phyloP scores from a whole-genome alignment of 1,284 basidiomycete species.

The Meira miltonrushii region DNA sequence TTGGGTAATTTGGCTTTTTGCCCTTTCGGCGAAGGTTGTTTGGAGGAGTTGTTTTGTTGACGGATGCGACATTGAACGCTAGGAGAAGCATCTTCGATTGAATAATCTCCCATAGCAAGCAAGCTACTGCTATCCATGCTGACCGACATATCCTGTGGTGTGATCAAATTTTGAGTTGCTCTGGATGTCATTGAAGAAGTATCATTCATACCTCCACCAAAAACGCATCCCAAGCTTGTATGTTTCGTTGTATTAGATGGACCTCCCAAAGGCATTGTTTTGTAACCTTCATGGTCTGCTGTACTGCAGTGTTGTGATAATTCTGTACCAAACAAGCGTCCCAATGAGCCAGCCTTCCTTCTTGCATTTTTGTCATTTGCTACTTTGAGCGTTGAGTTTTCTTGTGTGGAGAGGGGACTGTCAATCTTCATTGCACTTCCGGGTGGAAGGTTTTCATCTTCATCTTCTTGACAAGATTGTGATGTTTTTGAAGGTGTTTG shows the following conservation, averaged over 20 bases:
- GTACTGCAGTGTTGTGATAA: slow-evolving; percentile 31
- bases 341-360: slow-evolving; percentile 9
- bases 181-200: too few relatives aligned
- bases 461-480: slow-evolving; percentile 2
- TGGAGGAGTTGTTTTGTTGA: too few relatives aligned
- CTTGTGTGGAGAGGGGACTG: slow-evolving; percentile 2
- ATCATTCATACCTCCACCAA: too few relatives aligned
- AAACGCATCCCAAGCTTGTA: too few relatives aligned
- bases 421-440: slow-evolving; percentile 19
- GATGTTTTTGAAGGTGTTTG: slow-evolving; percentile 1
- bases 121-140: too few relatives aligned
- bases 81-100: too few relatives aligned
- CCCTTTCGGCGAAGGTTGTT: too few relatives aligned
- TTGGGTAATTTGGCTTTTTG: too few relatives aligned
- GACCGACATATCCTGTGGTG: too few relatives aligned
- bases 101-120: too few relatives aligned
- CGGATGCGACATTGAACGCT: too few relatives aligned
- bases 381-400: neutral
- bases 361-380: neutral
- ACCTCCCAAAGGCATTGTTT: slow-evolving; percentile 23
- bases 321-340: slow-evolving; percentile 40
- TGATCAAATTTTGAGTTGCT: too few relatives aligned
- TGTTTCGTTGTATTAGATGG: neutral
- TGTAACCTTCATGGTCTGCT: slow-evolving; percentile 6
- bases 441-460: slow-evolving; percentile 3